Conservation (phyloP, 306 rosid species). For the Lathyrus sativus region DNA sequence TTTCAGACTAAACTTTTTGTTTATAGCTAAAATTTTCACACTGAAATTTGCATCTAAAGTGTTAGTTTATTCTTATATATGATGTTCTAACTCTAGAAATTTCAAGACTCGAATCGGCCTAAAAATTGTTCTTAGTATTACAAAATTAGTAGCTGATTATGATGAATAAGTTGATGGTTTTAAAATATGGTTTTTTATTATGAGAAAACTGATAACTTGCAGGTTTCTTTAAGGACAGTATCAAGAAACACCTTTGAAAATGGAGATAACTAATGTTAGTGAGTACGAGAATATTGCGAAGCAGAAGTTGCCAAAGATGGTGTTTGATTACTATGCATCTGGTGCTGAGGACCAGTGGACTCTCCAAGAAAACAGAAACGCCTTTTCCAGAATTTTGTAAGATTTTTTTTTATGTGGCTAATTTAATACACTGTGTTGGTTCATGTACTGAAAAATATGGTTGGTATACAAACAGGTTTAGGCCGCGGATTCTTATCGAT, state of each 20-base stretch:
- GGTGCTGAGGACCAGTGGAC: constrained; percentile 86
- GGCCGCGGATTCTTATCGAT: constrained; percentile 94
- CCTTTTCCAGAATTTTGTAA: constrained; percentile 69
- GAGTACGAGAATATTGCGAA: constrained; percentile 74
- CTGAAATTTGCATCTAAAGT: too few relatives aligned
- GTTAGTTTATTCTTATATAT: too few relatives aligned
- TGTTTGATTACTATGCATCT: constrained; percentile 70
- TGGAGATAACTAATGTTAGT: constrained; percentile 69
- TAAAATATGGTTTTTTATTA: too few relatives aligned
- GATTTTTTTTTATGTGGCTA: constrained; percentile 29
- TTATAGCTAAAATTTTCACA: too few relatives aligned
- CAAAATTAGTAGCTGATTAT: too few relatives aligned
- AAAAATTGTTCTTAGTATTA: too few relatives aligned
- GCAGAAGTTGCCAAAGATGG: constrained; percentile 77
- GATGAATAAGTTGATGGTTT: too few relatives aligned
- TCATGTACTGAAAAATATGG: constrained; percentile 29
- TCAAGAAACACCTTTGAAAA: constrained; percentile 35
- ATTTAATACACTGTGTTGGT: not conserved
- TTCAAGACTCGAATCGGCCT: too few relatives aligned
- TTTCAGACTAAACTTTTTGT: too few relatives aligned
- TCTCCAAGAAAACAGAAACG: constrained; percentile 70
- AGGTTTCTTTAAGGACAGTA: constrained; percentile 41
- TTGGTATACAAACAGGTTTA: constrained; percentile 61
- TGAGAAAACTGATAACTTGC: not conserved
- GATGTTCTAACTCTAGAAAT: too few relatives aligned